Percentiles rank a stretch among this genome's conserved stretches.
Conservation (phyloP, 345 rosid genomes). For the Eucalyptus cloeziana region DNA sequence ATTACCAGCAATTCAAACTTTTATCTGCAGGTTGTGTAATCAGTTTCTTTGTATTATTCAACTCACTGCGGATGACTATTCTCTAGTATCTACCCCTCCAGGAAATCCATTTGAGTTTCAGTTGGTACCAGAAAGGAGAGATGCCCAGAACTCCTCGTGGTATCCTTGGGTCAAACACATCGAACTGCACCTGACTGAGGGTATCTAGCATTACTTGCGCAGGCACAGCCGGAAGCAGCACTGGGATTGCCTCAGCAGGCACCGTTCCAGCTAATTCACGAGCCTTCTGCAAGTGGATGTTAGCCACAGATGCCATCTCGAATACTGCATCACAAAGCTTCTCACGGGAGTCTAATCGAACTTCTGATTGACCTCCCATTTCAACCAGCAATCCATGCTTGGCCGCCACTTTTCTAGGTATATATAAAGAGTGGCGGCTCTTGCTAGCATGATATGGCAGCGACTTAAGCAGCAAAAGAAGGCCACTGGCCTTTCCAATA, state of each 20-base stretch:
- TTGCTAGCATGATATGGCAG: conserved; percentile 74
- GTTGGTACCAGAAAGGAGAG: conserved; percentile 68
- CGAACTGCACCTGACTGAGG: conserved; percentile 50
- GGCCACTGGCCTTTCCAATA: conserved; percentile 88
- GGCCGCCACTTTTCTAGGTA: conserved; percentile 56
- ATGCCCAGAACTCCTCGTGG: conserved; percentile 66
- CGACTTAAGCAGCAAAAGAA: conserved; percentile 65
- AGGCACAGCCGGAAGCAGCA: conserved; percentile 70
- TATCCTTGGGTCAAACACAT: conserved; percentile 76
- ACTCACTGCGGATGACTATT: not conserved
- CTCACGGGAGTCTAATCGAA: conserved; percentile 52
- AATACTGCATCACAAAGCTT: conserved; percentile 53
- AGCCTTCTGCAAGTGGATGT: conserved; percentile 71
- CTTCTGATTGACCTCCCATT: conserved; percentile 48
- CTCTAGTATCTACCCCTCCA: conserved; percentile 52
- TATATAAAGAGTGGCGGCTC: conserved; percentile 56
- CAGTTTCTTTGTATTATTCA: not conserved
- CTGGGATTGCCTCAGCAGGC: conserved; percentile 62
- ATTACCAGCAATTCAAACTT: not conserved
- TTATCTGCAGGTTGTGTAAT: not conserved
- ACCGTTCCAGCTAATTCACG: conserved; percentile 55
- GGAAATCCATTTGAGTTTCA: conserved; percentile 77
- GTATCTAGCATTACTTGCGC: conserved; percentile 66
- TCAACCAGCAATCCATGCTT: conserved; percentile 61
- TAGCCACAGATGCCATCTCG: conserved; percentile 87